Percentiles rank a stretch among this genome's conserved stretches.
Evolutionary conservation across 2,329 filamentous ascomycete species (phyloP).

Genomic region (Knoxdaviesia proteae): DNA sequence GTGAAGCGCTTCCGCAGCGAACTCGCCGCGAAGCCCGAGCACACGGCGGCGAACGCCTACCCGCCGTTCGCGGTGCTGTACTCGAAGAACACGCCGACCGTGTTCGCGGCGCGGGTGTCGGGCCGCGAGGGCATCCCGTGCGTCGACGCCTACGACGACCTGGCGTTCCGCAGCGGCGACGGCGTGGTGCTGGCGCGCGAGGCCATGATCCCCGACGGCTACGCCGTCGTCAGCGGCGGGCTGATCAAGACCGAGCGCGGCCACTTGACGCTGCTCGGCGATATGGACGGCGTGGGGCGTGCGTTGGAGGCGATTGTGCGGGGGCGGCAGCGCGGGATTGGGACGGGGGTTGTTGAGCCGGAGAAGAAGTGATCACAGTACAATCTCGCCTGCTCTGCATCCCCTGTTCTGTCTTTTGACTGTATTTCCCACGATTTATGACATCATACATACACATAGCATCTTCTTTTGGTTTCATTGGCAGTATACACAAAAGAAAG

Average conservation of each 20-base stretch:
- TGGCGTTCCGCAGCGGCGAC: slow-evolving; percentile 73
- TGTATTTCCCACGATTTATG: no score
- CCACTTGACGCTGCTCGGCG: slow-evolving; percentile 72
- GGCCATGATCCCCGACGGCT: slow-evolving; percentile 68
- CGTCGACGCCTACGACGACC: slow-evolving; percentile 63
- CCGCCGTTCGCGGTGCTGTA: slow-evolving; percentile 71
- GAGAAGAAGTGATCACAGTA: background rate
- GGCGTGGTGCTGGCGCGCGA: slow-evolving; percentile 73
- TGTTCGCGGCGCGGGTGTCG: slow-evolving; percentile 58
- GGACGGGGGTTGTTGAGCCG: slow-evolving; percentile 12
- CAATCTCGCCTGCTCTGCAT: no score
- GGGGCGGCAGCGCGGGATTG: slow-evolving; percentile 53
- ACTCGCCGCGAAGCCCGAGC: slow-evolving; percentile 37
- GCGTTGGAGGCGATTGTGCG: slow-evolving; percentile 48
- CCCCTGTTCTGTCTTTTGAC: no score
- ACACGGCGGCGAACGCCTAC: slow-evolving; percentile 49
- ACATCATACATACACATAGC: no score
- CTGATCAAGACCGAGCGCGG: slow-evolving; percentile 64
- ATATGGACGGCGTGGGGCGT: slow-evolving; percentile 59
- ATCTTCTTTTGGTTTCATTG: no score
- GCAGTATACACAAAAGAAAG: no score
- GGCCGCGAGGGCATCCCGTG: slow-evolving; percentile 54
- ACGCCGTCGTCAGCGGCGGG: slow-evolving; percentile 51
- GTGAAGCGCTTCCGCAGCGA: slow-evolving; percentile 59
- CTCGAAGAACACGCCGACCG: slow-evolving; percentile 69